Evolutionary conservation across 306 rosid genomes (phyloP).

Genomic region (Vigna reflexopilosa): DNA sequence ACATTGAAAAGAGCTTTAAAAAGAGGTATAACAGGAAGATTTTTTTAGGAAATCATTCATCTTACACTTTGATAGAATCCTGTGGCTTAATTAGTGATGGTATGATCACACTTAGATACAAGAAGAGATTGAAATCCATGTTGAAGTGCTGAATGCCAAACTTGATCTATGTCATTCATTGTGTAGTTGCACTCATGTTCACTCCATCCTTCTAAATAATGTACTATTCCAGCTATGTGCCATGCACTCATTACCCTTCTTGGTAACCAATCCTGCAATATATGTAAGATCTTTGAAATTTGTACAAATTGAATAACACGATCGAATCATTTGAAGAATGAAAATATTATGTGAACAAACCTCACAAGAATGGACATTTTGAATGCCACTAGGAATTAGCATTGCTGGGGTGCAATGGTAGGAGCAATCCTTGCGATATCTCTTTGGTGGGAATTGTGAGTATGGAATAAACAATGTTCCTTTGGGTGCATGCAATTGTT

Average conservation of each 20-base stretch:
- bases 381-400: slow-evolving; percentile 56
- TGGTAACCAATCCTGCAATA: slow-evolving; percentile 66
- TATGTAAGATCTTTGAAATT: background rate
- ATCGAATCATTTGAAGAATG: background rate
- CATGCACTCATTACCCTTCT: slow-evolving; percentile 50
- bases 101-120: too few relatives aligned
- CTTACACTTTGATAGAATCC: too few relatives aligned
- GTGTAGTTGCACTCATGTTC: slow-evolving; percentile 63
- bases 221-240: slow-evolving; percentile 71
- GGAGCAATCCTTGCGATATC: slow-evolving; percentile 65
- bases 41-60: too few relatives aligned
- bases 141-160: slow-evolving; percentile 70
- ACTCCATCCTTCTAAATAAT: slow-evolving; percentile 70
- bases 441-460: slow-evolving; percentile 73
- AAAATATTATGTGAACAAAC: slow-evolving; percentile 43
- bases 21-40: too few relatives aligned
- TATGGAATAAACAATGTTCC: slow-evolving; percentile 68
- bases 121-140: slow-evolving; percentile 75
- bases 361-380: slow-evolving; percentile 82
- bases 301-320: background rate
- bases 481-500: slow-evolving; percentile 65
- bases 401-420: slow-evolving; percentile 73
- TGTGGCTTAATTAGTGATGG: too few relatives aligned
- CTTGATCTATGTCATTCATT: slow-evolving; percentile 53
- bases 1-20: too few relatives aligned